These are phyloP conservation scores for Misopates orontium DNA, from an alignment of 257 asterid species.

Conservation along the genomic window DNA sequence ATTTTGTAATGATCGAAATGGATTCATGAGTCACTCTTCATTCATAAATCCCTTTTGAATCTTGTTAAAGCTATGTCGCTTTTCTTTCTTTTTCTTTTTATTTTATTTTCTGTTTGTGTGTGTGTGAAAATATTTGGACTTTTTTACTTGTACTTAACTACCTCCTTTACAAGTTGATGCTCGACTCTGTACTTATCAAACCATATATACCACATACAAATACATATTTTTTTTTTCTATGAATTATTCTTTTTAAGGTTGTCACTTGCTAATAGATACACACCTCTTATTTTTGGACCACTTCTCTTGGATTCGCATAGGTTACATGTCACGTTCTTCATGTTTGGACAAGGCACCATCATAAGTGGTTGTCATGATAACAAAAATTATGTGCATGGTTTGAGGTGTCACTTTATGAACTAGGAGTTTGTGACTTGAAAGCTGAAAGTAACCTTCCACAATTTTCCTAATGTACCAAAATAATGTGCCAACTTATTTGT, in stretches of 20 bases:
- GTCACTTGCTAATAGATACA: slow-evolving; percentile 2
- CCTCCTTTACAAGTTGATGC: not conserved
- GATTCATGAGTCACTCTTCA: not conserved
- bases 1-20: no score
- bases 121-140: not conserved
- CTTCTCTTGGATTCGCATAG: slow-evolving; percentile 17
- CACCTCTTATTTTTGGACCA: not conserved
- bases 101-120: not conserved
- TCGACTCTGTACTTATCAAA: no score
- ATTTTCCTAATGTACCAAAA: no score
- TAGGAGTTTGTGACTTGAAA: no score
- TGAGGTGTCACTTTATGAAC: no score
- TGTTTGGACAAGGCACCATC: slow-evolving; percentile 18
- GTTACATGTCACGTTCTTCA: slow-evolving; percentile 5
- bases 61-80: not conserved
- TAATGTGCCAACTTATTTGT: no score
- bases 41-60: not conserved
- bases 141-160: slow-evolving; percentile 4
- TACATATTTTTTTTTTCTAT: not conserved
- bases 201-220: no score
- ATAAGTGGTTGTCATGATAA: slow-evolving; percentile 11
- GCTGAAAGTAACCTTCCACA: no score
- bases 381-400: not conserved
- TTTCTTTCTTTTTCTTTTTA: not conserved
- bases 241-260: not conserved